Base-by-base conservation (phyloP, 805 yeast genomes). In the Schwanniomyces vanrijiae region DNA sequence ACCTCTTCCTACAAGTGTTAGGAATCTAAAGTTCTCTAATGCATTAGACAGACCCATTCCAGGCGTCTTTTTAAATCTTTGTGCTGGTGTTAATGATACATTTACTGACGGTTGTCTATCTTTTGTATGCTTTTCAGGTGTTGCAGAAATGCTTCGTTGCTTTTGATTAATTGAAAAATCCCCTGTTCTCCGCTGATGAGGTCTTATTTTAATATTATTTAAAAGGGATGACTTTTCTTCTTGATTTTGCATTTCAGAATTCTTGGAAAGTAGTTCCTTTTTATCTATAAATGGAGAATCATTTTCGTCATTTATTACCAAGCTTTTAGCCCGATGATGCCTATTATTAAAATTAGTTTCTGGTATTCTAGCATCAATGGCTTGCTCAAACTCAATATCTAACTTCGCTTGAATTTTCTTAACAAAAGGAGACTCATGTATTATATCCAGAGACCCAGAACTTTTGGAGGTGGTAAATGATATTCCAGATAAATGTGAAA, bases 1-100 rank as follows among this genome's bases (percentile, higher is more conserved):
- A 1, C 99, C 99, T 49, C 80, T 80, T 2, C 98, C 99, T 2
- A 94, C 73, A 31, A 85, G 77, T 41, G 82, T 86, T 41, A 76
- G 73, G 55, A 84, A 71, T 24, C 71, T 71, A 56, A 79, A 82
- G 45, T 75, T 75, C 38, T 75, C 80, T 18, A 77, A 63, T 2
- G 76, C 78, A 53, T 68, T 69, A 26, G 57, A 48, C 61, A 68
- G 60, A 43, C 76, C 55, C 19, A 55, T 64, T 0, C 76, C 75
- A 0, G 71, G 68, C 22, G 55, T 60, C 50, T 76, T 76, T 50
- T 78, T 82, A 24, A 76, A 55, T 26, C 78, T 57, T 52, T 79
- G 83, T 0, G 82, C 82, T 6, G 83, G 83, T 0, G 83, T 78
- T 14, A 72, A 51, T 2, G 77, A 70, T 6, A 72, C 64, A 42